Evolutionary conservation across 352 stramenopile genomes (phyloP).

Genomic region (Phytopythium cucurbitacearum): DNA sequence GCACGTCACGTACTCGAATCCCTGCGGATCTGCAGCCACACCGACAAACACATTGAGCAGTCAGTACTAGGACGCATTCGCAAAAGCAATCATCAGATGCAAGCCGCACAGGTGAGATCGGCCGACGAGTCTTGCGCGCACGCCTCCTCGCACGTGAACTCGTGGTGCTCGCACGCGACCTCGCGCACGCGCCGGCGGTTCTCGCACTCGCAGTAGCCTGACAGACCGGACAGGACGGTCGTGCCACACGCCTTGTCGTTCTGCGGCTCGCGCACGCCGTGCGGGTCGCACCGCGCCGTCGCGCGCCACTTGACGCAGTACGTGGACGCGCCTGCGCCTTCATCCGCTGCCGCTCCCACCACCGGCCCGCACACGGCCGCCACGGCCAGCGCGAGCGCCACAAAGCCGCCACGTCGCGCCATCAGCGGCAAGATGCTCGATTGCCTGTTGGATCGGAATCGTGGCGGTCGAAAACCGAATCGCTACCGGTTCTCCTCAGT

Average conservation of each 20-base stretch:
- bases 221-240: slow-evolving; percentile 40
- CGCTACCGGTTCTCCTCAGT: not conserved
- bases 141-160: slow-evolving; percentile 70
- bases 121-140: slow-evolving; percentile 65
- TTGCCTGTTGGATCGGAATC: too few relatives aligned
- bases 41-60: slow-evolving; percentile 3
- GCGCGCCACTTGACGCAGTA: slow-evolving; percentile 72
- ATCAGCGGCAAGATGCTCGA: too few relatives aligned
- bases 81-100: too few relatives aligned
- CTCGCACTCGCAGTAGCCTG: slow-evolving; percentile 81
- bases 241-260: slow-evolving; percentile 56
- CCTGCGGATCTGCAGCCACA: slow-evolving; percentile 42
- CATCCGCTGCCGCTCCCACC: too few relatives aligned
- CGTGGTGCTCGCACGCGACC: slow-evolving; percentile 71
- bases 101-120: slow-evolving; percentile 60
- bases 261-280: slow-evolving; percentile 55
- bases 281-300: slow-evolving; percentile 61
- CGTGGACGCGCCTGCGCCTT: slow-evolving; percentile 7
- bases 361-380: not conserved
- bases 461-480: not conserved
- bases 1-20: slow-evolving; percentile 80
- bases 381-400: slow-evolving; percentile 10
- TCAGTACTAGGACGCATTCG: not conserved
- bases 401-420: slow-evolving; percentile 11
- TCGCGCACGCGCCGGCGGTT: slow-evolving; percentile 70